Evolutionary conservation across 1,284 basidiomycete genomes (phyloP).

Genomic region (Melampsora occidentalis): DNA sequence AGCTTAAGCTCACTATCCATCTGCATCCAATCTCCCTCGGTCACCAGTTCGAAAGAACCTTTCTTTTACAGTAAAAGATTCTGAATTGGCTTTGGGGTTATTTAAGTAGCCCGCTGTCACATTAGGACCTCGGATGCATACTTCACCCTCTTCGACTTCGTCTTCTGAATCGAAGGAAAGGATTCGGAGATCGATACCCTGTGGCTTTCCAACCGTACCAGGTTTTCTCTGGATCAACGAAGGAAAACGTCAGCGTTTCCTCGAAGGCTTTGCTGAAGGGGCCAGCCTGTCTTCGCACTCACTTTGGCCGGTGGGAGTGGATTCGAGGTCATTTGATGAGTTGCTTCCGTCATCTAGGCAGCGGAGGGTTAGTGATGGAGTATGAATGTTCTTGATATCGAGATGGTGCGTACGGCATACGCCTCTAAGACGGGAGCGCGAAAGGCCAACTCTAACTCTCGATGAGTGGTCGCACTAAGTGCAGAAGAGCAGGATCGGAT

Average conservation of each 20-base stretch:
- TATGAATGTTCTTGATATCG: conserved; percentile 14
- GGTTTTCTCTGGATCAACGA: conserved; percentile 52
- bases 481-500: conserved; percentile 58
- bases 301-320: conserved; percentile 51
- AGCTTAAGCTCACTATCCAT: conserved; percentile 55
- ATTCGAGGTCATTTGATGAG: conserved; percentile 57
- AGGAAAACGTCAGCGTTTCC: background rate
- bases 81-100: conserved; percentile 56
- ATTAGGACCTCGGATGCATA: conserved; percentile 58
- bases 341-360: conserved; percentile 51
- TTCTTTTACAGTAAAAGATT: conserved; percentile 53
- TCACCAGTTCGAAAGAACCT: conserved; percentile 64
- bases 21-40: conserved; percentile 63
- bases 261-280: background rate
- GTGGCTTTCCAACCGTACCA: conserved; percentile 57
- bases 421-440: conserved; percentile 59
- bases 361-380: conserved; percentile 14
- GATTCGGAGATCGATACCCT: conserved; percentile 57
- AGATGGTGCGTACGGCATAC: conserved; percentile 47
- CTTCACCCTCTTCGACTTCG: conserved; percentile 56
- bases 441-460: conserved; percentile 56
- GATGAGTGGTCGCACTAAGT: conserved; percentile 54
- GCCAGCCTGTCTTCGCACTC: background rate
- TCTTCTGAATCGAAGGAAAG: conserved; percentile 53
- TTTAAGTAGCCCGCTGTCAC: conserved; percentile 58